Base-by-base conservation (phyloP, 441 rosid genomes). In the Flueggea neowawraea region DNA sequence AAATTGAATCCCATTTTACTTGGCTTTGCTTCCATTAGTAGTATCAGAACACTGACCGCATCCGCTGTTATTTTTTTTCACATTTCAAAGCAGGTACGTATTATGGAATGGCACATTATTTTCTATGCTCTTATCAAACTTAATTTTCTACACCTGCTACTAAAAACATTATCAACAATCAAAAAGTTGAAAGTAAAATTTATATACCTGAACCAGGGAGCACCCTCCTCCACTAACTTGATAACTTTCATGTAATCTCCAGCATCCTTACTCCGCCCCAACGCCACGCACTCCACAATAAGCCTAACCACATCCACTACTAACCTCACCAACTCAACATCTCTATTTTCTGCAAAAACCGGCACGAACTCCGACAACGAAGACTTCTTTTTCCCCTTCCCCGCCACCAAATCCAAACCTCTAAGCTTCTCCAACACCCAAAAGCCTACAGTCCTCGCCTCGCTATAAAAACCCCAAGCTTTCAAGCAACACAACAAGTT, bases 151-250 rank as follows among this genome's bases (percentile, higher is more conserved):
- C 28, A 22, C 28, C 28, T 22, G 28, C 28, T 22, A 22, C 1
- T 22, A 22, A 22, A 22, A 22, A 22, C 28, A 22, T 17, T 14
- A 39, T 55, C 6, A 36, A 16, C 10, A 17, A 12, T 4, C 2
- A 11, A 32, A 31, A 54, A 43, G 3, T 11, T 3, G 8, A 14
- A 62, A 64, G 45, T 16, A 43, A 62, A 67, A 56, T 14, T 14
- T 13, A 45, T 58, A 41, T 43, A 95, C 98, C 88, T 68, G 72
- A 82, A 82, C 96, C 99, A 95, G 6, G 66, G 85, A 57, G 66
- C 69, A 39, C 81, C 93, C 78, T 91, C 95, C 43, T 77, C 80
- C 16, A 86, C 77, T 76, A 95, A 58, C 31, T 55, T 47, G 36
- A 88, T 73, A 31, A 73, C 76, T 65, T 61, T 80, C 50, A 60